Base-by-base conservation (phyloP, 345 rosid genomes). In the Murraya paniculata region DNA sequence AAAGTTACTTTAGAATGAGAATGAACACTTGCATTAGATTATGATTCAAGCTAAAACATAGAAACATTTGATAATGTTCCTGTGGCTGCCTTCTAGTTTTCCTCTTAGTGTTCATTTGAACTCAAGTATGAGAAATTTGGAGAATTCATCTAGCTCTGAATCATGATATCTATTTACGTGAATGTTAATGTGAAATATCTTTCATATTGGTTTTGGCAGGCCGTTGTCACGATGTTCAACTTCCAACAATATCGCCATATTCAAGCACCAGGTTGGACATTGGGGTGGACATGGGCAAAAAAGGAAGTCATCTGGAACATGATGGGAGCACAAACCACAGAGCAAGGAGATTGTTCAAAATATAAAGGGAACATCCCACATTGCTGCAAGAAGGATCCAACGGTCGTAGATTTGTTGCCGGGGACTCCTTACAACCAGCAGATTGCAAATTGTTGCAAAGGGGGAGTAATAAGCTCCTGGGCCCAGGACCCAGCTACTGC, bases 271-370 rank as follows among this genome's bases (percentile, higher is more conserved):
- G 98, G 98, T 72, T 95, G 97, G 99, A 86, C 90, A 58, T 79
- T 95, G 75, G 94, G 97, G 55, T 95, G 97, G 99, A 86, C 90
- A 76, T 95, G 98, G 99, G 90, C 90, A 0, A 92, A 91, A 84
- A 93, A 91, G 76, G 98, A 93, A 84, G 94, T 93, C 73, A 93
- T 93, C 57, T 95, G 98, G 98, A 87, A 82, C 81, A 90, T 92
- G 95, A 45, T 86, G 73, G 98, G 99, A 35, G 88, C 84, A 38
- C 96, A 91, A 86, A 84, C 96, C 50, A 93, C 92, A 1, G 96
- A 92, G 59, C 98, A 95, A 87, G 99, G 98, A 57, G 96, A 95
- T 87, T 95, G 97, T 81, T 93, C 97, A 10, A 95, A 76, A 82
- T 95, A 84, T 89, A 94, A 92, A 81, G 90, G 89, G 53, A 89